Conservation (phyloP, 1,139 yeast genomes). For the Hyphopichia burtonii region DNA sequence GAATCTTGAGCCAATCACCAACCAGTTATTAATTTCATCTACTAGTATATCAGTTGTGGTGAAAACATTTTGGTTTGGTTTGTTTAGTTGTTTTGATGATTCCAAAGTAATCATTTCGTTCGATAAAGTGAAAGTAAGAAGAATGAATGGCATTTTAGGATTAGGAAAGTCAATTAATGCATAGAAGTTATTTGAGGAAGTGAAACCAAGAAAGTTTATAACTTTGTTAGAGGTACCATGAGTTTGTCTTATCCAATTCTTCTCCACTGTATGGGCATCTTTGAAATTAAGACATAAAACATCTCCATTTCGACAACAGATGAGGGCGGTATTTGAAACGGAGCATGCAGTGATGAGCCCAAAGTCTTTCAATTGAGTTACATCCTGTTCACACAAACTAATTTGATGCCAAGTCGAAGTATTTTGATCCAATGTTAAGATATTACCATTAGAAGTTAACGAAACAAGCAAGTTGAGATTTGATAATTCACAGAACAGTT, state of each 20-base stretch:
- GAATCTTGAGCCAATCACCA: constrained; percentile 70
- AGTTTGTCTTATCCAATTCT: constrained; percentile 22
- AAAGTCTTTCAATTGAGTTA: constrained; percentile 39
- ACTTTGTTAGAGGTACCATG: constrained; percentile 39
- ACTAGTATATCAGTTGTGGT: constrained; percentile 57
- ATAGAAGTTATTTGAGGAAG: constrained; percentile 22
- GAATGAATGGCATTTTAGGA: constrained; percentile 54
- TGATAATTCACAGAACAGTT: constrained; percentile 53
- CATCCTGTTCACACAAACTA: constrained; percentile 28
- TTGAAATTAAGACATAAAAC: constrained; percentile 46
- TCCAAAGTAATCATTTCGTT: constrained; percentile 15
- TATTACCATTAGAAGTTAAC: constrained; percentile 63
- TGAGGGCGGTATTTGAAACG: constrained; percentile 36
- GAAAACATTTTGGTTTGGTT: constrained; percentile 46
- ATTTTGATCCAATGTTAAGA: constrained; percentile 32
- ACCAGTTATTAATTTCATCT: constrained; percentile 34
- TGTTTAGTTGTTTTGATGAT: constrained; percentile 14
- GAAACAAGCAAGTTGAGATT: constrained; percentile 41
- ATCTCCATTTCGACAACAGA: constrained; percentile 56
- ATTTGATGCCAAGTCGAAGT: constrained; percentile 18
- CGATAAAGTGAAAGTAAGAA: constrained; percentile 33
- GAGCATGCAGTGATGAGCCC: constrained; percentile 51
- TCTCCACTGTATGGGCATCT: constrained; percentile 11
- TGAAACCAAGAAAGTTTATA: constrained; percentile 48
- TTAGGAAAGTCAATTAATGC: constrained; percentile 67